Base-by-base conservation (phyloP, 208 protist species). In the Leishmania martiniquensis region DNA sequence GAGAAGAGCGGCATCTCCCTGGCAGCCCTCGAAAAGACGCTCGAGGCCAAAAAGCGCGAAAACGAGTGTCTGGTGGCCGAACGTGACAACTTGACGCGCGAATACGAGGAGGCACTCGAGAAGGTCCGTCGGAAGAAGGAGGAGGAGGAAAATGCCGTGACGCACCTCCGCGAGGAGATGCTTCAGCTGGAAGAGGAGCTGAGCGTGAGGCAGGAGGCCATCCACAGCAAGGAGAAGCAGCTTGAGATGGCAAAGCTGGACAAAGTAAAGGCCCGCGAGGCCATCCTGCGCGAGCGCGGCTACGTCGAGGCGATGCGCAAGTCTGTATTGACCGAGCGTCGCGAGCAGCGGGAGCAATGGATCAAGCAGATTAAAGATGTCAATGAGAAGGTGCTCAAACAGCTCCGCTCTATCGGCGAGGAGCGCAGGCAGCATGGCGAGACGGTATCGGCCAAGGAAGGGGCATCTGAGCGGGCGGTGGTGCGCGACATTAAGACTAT, bases 111-210 rank as follows among this genome's bases (percentile, higher is more conserved):
- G 82, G 88, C 87, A 37, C 80, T 98, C 54, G 92, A 98, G 51
- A 92, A 94, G 84, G 93, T 96, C 72, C 92, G 95, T 45, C 91
- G 88, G 45, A 97, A 96, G 88, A 96, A 97, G 84, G 77, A 98
- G 52, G 87, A 94, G 7, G 92, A 98, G 81, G 95, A 98, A 77
- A 83, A 57, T 34, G 76, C 86, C 22, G 86, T 91, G 47, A 79
- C 88, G 63, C 82, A 84, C 65, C 85, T 98, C 60, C 85, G 84
- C n/a, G 91, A 93, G 72, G 94, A 97, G 76, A 89, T 97, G 82
- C 59, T 68, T 49, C 85, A 93, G 74, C 73, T 97, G 32, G 91
- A 98, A 82, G 87, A 92, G 76, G 92, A 98, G 77, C 87, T 98
- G 29, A 86, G 76, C 32, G 72, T 81, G 45, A 90, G 95, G 59